Evolutionary conservation across 805 yeast genomes (phyloP), one percentile per base, ranked within the genome.

Genomic region (Cyberlindnera mycetangii): DNA sequence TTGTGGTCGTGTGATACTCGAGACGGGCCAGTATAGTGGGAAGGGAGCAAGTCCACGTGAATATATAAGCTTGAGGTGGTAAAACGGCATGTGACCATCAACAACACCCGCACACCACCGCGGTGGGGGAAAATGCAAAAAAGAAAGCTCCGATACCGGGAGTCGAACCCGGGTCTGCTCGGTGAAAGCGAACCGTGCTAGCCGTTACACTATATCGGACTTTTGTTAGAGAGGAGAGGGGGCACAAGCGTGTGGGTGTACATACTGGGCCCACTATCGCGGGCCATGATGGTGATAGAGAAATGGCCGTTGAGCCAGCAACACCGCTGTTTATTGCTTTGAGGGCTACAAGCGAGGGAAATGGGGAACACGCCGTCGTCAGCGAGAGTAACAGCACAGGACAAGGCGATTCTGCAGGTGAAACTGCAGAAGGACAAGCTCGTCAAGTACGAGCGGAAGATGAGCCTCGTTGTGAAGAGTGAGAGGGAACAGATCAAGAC

Each of bases 391-490:
- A 88, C 96, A 7, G 73, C 82, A 30, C 90, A 89, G 54, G 99
- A 93, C 59, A 78, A 72, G 58, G 97, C 97, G 0, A 77, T 93
- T 10, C 72, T 89, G 51, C 93, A 90, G 59, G 72, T 93, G 54
- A 93, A 93, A 61, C 69, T 85, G 31, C 97, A 95, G 55, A 72
- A 97, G 48, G 99, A 93, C 65, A 83, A 83, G 51, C 72, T 93
- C 18, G 78, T 78, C 53, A 86, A 84, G 62, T 86, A 89, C 51
- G 65, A 71, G 11, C 62, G 60, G 37, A 77, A 79, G 48, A 75
- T 90, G 30, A 69, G 70, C 22, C 62, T 66, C 0, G 75, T 87
- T 4, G 75, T 88, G 15, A 71, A 69, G 10, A 69, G 77, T 27
- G 97, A 93, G 62, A 71, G 70, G 2, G 69, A 24, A 4, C 52